Base-by-base conservation (phyloP, 1,139 yeast species). In the Sugiyamaella japonica region DNA sequence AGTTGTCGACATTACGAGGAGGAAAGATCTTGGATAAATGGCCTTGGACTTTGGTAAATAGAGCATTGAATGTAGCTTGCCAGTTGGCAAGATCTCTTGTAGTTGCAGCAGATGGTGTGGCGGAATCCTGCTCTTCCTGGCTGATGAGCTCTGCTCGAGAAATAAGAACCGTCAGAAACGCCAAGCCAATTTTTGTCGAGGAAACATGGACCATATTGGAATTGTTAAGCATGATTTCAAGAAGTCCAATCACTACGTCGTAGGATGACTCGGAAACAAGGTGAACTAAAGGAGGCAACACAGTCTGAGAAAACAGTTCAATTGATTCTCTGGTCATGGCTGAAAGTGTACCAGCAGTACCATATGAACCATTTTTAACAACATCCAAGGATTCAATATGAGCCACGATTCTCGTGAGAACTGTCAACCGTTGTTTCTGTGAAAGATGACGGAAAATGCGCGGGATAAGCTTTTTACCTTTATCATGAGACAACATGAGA, bases 111-210 rank as follows among this genome's bases (percentile, higher is more conserved):
- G 76, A 72, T 12, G 52, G 50, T 28, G 58, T 52, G 10, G 42
- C 37, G 15, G 76, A 66, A 54, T 78, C 82, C 15, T 76, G 72
- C 12, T 74, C 70, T 41, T 90, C 97, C 67, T 95, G 97, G 68
- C 87, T 86, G 65, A 90, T 86, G 63, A 91, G 82, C 71, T 93
- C 98, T 20, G 97, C 95, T 66, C 97, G 84, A 5, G 97, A 89
- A 59, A 91, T 83, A 62, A 93, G 76, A 13, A 95, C 89, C 0
- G 98, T 93, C 57, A 91, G 80, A 58, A 91, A 77, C 3, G 96
- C 86, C 65, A 90, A 81, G 16, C 98, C 98, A 61, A 89, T 81
- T 71, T 88, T 89, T 49, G 97, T 89, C 67, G 84, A 83, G 13
- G 91, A 81, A 31, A 88, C 83, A 61, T 84, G 81, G 50, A 71